Evolutionary conservation across 805 yeast species (phyloP).

Genomic region (Myxozyma mucilagina): DNA sequence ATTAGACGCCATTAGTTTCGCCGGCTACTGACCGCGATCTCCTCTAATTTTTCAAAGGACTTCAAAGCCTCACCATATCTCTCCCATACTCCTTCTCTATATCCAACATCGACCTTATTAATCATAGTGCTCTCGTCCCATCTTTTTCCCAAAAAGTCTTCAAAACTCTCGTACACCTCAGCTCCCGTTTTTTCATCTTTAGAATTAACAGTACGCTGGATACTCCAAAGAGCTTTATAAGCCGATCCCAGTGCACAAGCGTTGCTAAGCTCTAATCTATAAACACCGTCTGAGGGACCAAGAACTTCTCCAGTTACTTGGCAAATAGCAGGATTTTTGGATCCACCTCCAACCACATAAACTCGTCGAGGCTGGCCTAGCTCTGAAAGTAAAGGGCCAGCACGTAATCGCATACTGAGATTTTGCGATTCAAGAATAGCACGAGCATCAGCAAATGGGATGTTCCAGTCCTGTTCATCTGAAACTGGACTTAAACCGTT

Average conservation of each 20-base stretch:
- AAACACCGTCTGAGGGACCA: conserved; percentile 66
- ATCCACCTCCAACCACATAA: conserved; percentile 86
- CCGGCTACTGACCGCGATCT: conserved; percentile 7
- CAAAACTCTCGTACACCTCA: conserved; percentile 44
- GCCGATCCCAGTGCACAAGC: conserved; percentile 95
- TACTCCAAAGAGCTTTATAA: conserved; percentile 63
- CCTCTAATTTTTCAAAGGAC: conserved; percentile 23
- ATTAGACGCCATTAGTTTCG: not conserved
- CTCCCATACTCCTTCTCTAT: conserved; percentile 30
- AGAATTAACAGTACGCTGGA: conserved; percentile 4
- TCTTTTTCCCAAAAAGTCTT: conserved; percentile 31
- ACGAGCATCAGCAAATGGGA: conserved; percentile 60
- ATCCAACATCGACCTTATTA: conserved; percentile 27
- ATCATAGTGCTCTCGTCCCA: conserved; percentile 33
- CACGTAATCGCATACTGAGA: conserved; percentile 74
- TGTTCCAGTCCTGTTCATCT: conserved; percentile 13
- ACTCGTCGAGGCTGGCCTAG: conserved; percentile 61
- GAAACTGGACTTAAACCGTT: conserved; percentile 38
- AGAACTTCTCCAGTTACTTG: conserved; percentile 67
- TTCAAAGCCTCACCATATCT: conserved; percentile 23
- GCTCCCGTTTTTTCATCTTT: not conserved
- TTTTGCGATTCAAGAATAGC: conserved; percentile 87
- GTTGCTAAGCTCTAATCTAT: conserved; percentile 72
- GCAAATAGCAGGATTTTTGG: conserved; percentile 69
- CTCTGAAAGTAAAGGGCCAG: conserved; percentile 68